Base-by-base conservation (phyloP, 768 basidiomycete species). In the Rhizopogon salebrosus region DNA sequence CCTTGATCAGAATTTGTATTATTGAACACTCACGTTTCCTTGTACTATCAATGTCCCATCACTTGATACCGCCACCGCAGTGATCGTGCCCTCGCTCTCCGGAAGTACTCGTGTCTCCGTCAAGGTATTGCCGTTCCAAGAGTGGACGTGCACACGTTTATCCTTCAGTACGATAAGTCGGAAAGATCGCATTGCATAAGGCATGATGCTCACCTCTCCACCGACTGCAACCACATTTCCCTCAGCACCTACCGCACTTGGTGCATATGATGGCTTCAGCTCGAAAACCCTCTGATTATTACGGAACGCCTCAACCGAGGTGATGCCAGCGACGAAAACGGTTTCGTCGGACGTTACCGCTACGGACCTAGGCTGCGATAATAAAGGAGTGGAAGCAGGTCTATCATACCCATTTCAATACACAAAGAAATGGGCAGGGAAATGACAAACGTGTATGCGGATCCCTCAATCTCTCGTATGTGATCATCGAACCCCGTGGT, bases 401-500 rank as follows among this genome's bases (percentile, higher is more conserved):
- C 87, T 89, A 54, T 27, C 39, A 40, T 20, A 49, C 23, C 20
- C 26, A 14, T 24, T 3, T 40, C 38, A 16, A 38, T 27, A 45
- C 36, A 42, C 2, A 3, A 40, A 36, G 55, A 36, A 29, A 54
- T 26, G 11, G 54, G 22, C 31, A 54, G 20, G 9, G 52, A 41
- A 37, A 51, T n/a, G 34, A 75, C 80, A 53, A 53, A 87, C 80
- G 74, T 67, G 65, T 82, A 85, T 55, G 64, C 67, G 20, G 68
- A 68, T 18, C 70, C 70, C 10, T 76, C 77, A 40, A 92, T 80
- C 61, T 91, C 89, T 41, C 85, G 75, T 3, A 92, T 71, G 29
- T 66, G 74, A 63, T 97, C 95, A 56, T 97, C 95, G 62, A 81
- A 93, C 11, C 89, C 94, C 14, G 82, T 71, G 20, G 87, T 87